Evolutionary conservation across 2,329 filamentous ascomycete genomes (phyloP).

Genomic region (Zymoseptoria crescenta): DNA sequence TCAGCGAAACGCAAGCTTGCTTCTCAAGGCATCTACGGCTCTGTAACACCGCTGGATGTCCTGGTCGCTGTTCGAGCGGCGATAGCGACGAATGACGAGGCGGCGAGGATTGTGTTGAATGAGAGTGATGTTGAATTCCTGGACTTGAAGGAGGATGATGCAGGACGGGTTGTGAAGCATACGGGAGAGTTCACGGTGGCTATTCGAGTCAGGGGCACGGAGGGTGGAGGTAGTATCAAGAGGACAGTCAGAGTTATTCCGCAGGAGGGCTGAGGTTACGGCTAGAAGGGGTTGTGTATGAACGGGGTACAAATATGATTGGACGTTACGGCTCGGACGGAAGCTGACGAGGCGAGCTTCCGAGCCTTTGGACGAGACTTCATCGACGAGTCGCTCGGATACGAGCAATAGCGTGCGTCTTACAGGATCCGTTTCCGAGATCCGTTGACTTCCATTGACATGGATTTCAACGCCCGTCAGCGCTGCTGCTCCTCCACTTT

Average conservation of each 20-base stretch:
- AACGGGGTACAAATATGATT: background rate
- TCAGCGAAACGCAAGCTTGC: constrained; percentile 9
- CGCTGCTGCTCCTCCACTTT: background rate
- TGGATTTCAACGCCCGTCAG: background rate
- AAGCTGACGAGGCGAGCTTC: background rate
- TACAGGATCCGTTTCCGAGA: background rate
- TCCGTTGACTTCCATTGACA: background rate
- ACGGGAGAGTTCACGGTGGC: constrained; percentile 47
- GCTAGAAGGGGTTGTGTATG: background rate
- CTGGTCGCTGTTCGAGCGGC: constrained; percentile 41
- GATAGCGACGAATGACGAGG: constrained; percentile 46
- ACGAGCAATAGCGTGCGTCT: background rate
- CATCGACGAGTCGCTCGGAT: background rate
- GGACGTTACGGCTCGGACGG: background rate
- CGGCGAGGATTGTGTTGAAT: constrained; percentile 41
- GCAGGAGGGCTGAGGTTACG: constrained; percentile 21
- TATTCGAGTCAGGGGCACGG: constrained; percentile 43
- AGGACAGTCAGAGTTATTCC: constrained; percentile 37
- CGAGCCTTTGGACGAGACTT: background rate
- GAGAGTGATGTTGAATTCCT: constrained; percentile 47
- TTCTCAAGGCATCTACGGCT: constrained; percentile 42
- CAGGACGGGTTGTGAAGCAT: constrained; percentile 39
- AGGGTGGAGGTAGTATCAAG: constrained; percentile 31
- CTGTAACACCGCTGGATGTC: constrained; percentile 48
- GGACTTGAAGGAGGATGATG: constrained; percentile 29